Evolutionary conservation across 495 filamentous ascomycete species (phyloP).

Genomic region (Penicillium coffeae): DNA sequence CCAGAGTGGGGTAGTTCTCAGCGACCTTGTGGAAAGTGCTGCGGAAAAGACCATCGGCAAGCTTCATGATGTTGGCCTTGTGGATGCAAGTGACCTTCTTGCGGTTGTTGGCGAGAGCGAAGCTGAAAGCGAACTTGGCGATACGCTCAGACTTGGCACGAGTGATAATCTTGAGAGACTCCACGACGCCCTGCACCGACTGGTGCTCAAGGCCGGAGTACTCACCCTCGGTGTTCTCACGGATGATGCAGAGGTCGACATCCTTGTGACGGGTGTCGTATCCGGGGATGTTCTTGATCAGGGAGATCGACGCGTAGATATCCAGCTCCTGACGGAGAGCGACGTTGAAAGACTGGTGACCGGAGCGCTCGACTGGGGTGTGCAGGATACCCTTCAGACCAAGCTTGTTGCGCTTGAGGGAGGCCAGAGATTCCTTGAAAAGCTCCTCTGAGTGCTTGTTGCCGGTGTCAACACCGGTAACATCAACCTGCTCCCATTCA

Average conservation of each 20-base stretch:
- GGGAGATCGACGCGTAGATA: constrained; percentile 96
- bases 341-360: constrained; percentile 99
- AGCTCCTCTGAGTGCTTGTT: constrained; percentile 88
- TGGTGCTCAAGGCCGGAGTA: constrained; percentile 99
- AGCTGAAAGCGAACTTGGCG: constrained; percentile 96
- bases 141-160: constrained; percentile 98
- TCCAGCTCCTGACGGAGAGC: constrained; percentile 97
- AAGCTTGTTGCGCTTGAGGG: constrained; percentile 95
- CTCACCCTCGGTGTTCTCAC: constrained; percentile 99
- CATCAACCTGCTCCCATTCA: constrained; percentile 98
- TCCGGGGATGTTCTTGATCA: constrained; percentile 99
- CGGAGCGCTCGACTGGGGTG: constrained; percentile 93
- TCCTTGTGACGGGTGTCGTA: constrained; percentile 95
- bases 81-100: constrained; percentile 99
- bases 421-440: constrained; percentile 90
- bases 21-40: constrained; percentile 91
- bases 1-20: constrained; percentile 87
- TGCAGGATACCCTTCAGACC: constrained; percentile 95
- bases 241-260: constrained; percentile 97
- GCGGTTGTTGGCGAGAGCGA: constrained; percentile 95
- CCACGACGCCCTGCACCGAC: constrained; percentile 92
- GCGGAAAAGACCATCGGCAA: constrained; percentile 97
- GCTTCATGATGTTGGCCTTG: constrained; percentile 99
- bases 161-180: constrained; percentile 99
- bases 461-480: constrained; percentile 84